Base-by-base conservation (phyloP, 1,284 basidiomycete genomes). In the Anthracocystis walkeri region DNA sequence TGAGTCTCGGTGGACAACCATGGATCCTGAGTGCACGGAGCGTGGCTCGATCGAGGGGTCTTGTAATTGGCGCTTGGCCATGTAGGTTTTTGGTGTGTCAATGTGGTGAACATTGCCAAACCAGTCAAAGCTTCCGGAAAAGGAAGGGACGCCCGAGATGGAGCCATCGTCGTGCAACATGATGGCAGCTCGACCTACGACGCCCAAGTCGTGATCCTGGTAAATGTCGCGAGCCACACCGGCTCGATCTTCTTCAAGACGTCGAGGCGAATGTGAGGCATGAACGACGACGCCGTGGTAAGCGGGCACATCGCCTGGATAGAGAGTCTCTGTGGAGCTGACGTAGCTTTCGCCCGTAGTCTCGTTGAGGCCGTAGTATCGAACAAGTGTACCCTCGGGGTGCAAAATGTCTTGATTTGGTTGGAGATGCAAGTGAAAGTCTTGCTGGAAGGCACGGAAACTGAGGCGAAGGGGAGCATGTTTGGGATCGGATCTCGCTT, bases 221-320 rank as follows among this genome's bases (percentile, higher is more conserved):
- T 70, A 76, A 27, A 77, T 65, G 45, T 77, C 65, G 42, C 80
- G 69, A 35, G 49, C 58, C 29, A 79, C 52, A 8, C 80, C 80
- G 21, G 64, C 73, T 23, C 60, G 58, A 16, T 82, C 81, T 44
- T 81, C 75, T 18, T 66, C 66, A n/a, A 78, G 25, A 33, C 81
- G 63, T 21, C 69, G 65, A 12, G 42, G 16, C 2, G 76, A 72
- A 31, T 75, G 65, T 12, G 49, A 53, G 27, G 75, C 42, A 48
- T 78, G 79, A 1, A 82, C 67, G 23, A 82, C 81, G 29, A 81
- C 77, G 25, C 81, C 81, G 25, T 80, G 81, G 42, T 78, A 82
- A 23, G 81, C 81, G n/a, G 73, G 56, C 4, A 81, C 69, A n/a
- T 82, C 78, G 44, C 68, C 62, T 1, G 65, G 73, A 21, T 46